Evolutionary conservation across 768 basidiomycete species (phyloP).

Genomic region (Leccinum uliginosum): DNA sequence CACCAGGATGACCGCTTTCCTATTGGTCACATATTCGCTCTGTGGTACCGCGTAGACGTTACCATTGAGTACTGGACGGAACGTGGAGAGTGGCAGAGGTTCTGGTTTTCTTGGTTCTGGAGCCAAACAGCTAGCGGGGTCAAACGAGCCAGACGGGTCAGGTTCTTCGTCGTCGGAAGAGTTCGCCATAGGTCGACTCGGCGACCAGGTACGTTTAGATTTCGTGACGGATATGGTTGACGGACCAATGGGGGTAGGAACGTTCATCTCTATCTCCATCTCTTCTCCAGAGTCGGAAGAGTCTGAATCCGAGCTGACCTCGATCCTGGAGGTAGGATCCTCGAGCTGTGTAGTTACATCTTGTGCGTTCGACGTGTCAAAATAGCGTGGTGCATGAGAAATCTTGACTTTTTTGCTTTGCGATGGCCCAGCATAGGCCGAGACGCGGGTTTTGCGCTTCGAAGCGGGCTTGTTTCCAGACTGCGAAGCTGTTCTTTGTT

Average conservation of each 20-base stretch:
- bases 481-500: conserved; percentile 2
- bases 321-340: conserved; percentile 35
- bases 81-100: conserved; percentile 42
- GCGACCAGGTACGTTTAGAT: conserved; percentile 50
- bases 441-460: conserved; percentile 43
- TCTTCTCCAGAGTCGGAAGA: conserved; percentile 26
- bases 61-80: conserved; percentile 38
- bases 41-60: conserved; percentile 29
- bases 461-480: conserved; percentile 24
- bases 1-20: conserved; percentile 36
- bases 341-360: conserved; percentile 10
- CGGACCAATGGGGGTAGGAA: conserved; percentile 10
- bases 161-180: conserved; percentile 46
- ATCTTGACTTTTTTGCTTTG: conserved; percentile 30
- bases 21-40: background rate
- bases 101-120: conserved; percentile 10
- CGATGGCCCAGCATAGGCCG: conserved; percentile 16
- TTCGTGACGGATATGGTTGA: conserved; percentile 14
- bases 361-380: conserved; percentile 33
- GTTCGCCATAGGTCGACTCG: conserved; percentile 46
- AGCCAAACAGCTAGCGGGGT: background rate
- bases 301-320: conserved; percentile 30
- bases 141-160: conserved; percentile 3
- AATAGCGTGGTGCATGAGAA: conserved; percentile 32
- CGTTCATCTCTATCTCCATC: conserved; percentile 13